These are phyloP conservation scores for Patellaria atrata DNA, from an alignment of 495 filamentous ascomycete genomes.

Conservation along the genomic window DNA sequence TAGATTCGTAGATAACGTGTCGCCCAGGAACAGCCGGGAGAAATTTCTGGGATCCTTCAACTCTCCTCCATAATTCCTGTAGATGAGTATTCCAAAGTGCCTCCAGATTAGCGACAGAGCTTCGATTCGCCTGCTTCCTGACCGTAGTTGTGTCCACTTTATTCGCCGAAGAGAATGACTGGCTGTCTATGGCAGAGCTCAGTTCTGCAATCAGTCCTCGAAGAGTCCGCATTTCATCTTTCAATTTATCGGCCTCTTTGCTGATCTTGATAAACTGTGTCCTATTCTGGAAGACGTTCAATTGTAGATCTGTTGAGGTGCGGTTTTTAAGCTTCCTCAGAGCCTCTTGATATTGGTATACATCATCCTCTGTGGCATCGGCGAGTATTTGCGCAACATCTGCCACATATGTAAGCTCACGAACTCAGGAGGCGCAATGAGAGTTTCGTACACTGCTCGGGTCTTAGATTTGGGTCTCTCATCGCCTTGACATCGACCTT, in stretches of 20 bases:
- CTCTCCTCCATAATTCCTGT: slow-evolving; percentile 76
- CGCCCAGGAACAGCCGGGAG: slow-evolving; percentile 80
- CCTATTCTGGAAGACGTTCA: slow-evolving; percentile 94
- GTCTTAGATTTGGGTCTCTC: slow-evolving; percentile 62
- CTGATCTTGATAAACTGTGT: slow-evolving; percentile 99
- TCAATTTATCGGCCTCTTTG: slow-evolving; percentile 96
- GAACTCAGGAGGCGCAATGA: not conserved
- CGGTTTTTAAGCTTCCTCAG: slow-evolving; percentile 67
- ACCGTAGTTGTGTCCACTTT: slow-evolving; percentile 28
- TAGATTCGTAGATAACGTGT: slow-evolving; percentile 80
- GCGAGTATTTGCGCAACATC: slow-evolving; percentile 70
- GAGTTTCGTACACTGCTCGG: slow-evolving; percentile 35
- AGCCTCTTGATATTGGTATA: slow-evolving; percentile 62
- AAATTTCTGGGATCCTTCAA: slow-evolving; percentile 95
- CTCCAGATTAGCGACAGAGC: slow-evolving; percentile 86
- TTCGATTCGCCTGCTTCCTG: slow-evolving; percentile 55
- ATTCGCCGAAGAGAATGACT: slow-evolving; percentile 40
- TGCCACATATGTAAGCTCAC: slow-evolving; percentile 10
- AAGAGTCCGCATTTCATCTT: slow-evolving; percentile 86
- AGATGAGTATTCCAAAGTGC: slow-evolving; percentile 88
- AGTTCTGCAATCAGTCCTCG: slow-evolving; percentile 81
- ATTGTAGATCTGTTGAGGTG: slow-evolving; percentile 78
- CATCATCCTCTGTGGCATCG: slow-evolving; percentile 88
- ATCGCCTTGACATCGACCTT: slow-evolving; percentile 57
- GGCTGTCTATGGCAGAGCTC: slow-evolving; percentile 52